Evolutionary conservation across 2,329 filamentous ascomycete species (phyloP).

Genomic region (Aspergillus amoenus): DNA sequence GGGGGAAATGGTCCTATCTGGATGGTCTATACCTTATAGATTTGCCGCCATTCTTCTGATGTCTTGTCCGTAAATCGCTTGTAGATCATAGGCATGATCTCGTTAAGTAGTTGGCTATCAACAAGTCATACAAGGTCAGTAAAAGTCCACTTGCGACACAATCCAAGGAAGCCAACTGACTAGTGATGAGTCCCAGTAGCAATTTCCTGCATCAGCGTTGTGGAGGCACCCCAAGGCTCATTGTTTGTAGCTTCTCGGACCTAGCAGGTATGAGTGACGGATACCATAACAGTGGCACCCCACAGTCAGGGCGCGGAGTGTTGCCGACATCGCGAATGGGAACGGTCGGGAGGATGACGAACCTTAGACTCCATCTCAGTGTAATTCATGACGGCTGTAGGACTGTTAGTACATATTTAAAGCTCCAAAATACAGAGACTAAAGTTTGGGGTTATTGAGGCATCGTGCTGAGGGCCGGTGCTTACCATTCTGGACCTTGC

Average conservation of each 20-base stretch:
- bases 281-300: slow-evolving; percentile 2
- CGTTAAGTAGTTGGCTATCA: slow-evolving; percentile 85
- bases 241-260: slow-evolving; percentile 98
- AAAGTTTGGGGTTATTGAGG: not conserved
- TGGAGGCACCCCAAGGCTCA: slow-evolving; percentile 90
- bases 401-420: slow-evolving; percentile 5
- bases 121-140: slow-evolving; percentile 16
- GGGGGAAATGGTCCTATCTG: not conserved
- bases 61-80: slow-evolving; percentile 98
- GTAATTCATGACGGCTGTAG: slow-evolving; percentile 90
- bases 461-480: not conserved
- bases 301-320: slow-evolving; percentile 6
- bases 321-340: slow-evolving; percentile 6
- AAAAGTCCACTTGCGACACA: slow-evolving; percentile 11
- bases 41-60: slow-evolving; percentile 97
- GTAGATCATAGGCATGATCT: slow-evolving; percentile 99
- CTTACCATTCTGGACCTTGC: slow-evolving; percentile 95
- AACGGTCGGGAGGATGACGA: slow-evolving; percentile 22
- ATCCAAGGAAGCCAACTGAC: slow-evolving; percentile 54
- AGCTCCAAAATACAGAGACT: not conserved
- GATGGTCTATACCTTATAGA: slow-evolving; percentile 73
- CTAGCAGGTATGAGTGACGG: slow-evolving; percentile 45
- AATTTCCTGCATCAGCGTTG: slow-evolving; percentile 93
- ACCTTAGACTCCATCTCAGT: slow-evolving; percentile 84
- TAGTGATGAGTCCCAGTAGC: slow-evolving; percentile 98